A percentile compares a stretch with the other conserved stretches of the same genome.
These are phyloP conservation scores for Botrytis medusae DNA, from an alignment of 2,329 filamentous ascomycete genomes.

Conservation along the genomic window DNA sequence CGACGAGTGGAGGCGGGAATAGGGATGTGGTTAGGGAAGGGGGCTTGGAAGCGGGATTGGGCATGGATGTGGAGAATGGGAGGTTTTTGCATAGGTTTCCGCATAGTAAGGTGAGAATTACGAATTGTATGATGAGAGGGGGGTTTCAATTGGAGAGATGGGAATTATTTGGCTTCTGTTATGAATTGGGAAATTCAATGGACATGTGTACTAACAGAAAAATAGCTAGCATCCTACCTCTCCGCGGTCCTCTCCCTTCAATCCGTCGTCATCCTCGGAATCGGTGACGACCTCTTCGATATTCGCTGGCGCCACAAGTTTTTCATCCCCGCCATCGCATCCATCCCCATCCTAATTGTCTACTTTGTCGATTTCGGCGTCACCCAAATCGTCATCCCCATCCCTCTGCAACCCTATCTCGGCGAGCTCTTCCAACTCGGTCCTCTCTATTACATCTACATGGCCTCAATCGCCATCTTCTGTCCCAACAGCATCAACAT, in stretches of 20 bases:
- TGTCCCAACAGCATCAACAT: slow-evolving; percentile 99
- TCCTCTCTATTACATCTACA: slow-evolving; percentile 88
- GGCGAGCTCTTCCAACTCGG: slow-evolving; percentile 79
- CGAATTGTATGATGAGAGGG: not conserved
- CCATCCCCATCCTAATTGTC: slow-evolving; percentile 89
- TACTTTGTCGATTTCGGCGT: slow-evolving; percentile 99
- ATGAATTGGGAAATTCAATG: not conserved
- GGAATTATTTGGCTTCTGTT: not conserved
- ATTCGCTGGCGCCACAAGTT: slow-evolving; percentile 99
- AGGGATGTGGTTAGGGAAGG: slow-evolving; percentile 70
- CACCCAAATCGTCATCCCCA: slow-evolving; percentile 88
- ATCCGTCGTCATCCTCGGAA: slow-evolving; percentile 83
- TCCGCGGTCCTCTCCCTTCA: slow-evolving; percentile 92
- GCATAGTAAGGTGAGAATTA: slow-evolving; percentile 73
- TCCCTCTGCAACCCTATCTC: slow-evolving; percentile 79
- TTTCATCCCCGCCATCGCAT: slow-evolving; percentile 91
- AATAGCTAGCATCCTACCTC: slow-evolving; percentile 86
- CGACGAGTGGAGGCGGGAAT: slow-evolving; percentile 91
- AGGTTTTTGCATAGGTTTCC: slow-evolving; percentile 89
- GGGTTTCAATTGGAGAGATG: rapidly evolving
- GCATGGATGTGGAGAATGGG: slow-evolving; percentile 59
- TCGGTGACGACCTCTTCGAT: slow-evolving; percentile 95
- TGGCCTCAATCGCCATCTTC: slow-evolving; percentile 95
- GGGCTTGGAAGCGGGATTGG: slow-evolving; percentile 22
- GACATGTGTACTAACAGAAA: slow-evolving; percentile 13